Base-by-base conservation (phyloP, 352 stramenopile genomes). In the Phytopythium kandeliae region DNA sequence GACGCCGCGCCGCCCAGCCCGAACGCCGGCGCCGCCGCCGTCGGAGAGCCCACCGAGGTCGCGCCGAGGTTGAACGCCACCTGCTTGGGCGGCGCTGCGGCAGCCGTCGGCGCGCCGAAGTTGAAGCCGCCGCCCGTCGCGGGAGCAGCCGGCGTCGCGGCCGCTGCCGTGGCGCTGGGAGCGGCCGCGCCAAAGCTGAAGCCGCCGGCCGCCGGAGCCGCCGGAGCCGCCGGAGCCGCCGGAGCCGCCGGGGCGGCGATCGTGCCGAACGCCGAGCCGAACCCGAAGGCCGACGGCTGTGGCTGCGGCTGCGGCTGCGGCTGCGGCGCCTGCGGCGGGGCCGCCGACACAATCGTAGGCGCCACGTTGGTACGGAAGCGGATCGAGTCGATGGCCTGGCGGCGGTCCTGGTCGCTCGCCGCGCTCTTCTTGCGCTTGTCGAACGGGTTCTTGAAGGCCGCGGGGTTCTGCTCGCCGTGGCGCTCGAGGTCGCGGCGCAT, bases 401-500 rank as follows among this genome's bases (percentile, higher is more conserved):
- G 65, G 16, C n/a, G 21, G 38, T 62, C 44, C 54, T 74, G 77
- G 60, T 80, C 77, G n/a, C 58, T 58, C 38, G 82, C 62, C n/a
- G 58, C 76, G 59, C 62, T 87, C 57, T 85, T 79, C 62, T 86
- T 90, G 54, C 67, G 81, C 64, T 85, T 86, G 57, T 83, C 78
- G 42, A 89, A 91, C 16, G 75, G 82, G 52, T 85, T 89, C 62
- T 84, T 82, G 61, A 85, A 80, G 16, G 61, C 66, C 15, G 77
- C 71, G 12, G 64, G 62, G 54, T 80, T 83, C 50, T 67, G 67
- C 38, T 86, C 74, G n/a, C 76, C 78, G 35, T 78, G 74, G n/a
- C 76, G 68, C 33, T 65, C 54, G 19, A 81, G 37, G 42, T 92
- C 78, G 24, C 83, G 56, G 17, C 68, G 69, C 68, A 92, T 83